These are phyloP conservation scores for Pochonia chlamydosporia DNA, from an alignment of 2,329 filamentous ascomycete species.

Conservation along the genomic window DNA sequence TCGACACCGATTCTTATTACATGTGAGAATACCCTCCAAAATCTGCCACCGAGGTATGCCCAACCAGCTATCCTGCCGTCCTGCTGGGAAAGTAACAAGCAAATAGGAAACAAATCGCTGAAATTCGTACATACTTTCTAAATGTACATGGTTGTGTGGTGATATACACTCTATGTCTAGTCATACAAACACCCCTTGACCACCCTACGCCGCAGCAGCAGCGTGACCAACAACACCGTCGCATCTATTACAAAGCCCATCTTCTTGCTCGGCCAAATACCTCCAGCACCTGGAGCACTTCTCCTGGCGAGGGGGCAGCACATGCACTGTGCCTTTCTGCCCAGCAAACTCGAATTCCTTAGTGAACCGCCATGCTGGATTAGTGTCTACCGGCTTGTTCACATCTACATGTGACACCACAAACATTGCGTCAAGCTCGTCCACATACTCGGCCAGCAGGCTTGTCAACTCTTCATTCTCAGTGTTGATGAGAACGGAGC, in stretches of 20 bases:
- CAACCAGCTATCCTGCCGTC: no score
- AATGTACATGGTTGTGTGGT: background rate
- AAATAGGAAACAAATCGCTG: background rate
- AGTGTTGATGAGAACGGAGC: slow-evolving; percentile 55
- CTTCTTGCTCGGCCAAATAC: slow-evolving; percentile 63
- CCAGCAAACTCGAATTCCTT: slow-evolving; percentile 37
- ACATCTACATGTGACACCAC: slow-evolving; percentile 62
- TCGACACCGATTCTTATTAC: no score
- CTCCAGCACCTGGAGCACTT: slow-evolving; percentile 93
- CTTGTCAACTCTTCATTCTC: slow-evolving; percentile 27
- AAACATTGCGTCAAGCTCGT: slow-evolving; percentile 59
- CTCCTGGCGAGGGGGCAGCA: slow-evolving; percentile 42
- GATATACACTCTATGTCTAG: background rate
- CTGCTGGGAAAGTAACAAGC: no score
- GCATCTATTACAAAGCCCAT: slow-evolving; percentile 68
- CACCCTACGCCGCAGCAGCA: slow-evolving; percentile 7
- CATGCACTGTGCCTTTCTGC: slow-evolving; percentile 31
- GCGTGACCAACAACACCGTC: slow-evolving; percentile 49
- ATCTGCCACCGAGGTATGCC: no score
- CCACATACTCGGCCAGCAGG: slow-evolving; percentile 32
- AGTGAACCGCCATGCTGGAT: slow-evolving; percentile 33
- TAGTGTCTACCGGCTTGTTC: slow-evolving; percentile 24
- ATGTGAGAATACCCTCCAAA: no score
- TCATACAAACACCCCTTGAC: background rate
- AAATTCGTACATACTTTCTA: background rate